phyloP scores from a whole-genome alignment of 805 yeast species.

The Cyberlindnera japonica region DNA sequence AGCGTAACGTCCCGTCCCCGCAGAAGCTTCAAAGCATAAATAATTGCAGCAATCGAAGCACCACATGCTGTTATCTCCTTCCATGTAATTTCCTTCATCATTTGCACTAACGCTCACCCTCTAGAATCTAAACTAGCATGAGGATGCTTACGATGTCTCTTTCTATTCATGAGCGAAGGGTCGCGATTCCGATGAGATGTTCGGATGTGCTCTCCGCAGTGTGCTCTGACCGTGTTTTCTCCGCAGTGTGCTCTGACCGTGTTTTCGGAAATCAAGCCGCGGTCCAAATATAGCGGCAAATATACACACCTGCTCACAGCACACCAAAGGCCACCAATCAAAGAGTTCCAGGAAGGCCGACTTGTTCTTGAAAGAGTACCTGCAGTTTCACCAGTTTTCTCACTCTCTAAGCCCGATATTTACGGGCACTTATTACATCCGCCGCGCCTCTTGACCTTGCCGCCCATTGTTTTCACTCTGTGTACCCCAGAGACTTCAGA shows the following conservation, averaged over 20 bases:
- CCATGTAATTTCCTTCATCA: constrained; percentile 17
- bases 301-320: background rate
- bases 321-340: too few species aligned
- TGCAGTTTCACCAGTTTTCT: too few species aligned
- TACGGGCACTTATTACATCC: too few species aligned
- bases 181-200: too few species aligned
- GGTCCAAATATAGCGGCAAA: background rate
- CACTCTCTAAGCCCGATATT: too few species aligned
- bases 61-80: constrained; percentile 26
- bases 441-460: too few species aligned
- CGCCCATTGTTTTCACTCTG: background rate
- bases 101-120: background rate
- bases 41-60: constrained; percentile 14
- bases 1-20: constrained; percentile 5
- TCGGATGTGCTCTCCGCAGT: too few species aligned
- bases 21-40: constrained; percentile 12
- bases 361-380: too few species aligned
- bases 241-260: background rate
- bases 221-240: background rate
- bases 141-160: too few species aligned
- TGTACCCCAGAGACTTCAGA: too few species aligned
- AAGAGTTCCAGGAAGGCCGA: too few species aligned
- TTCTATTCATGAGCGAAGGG: too few species aligned
- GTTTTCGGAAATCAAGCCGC: background rate
- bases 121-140: background rate